Conservation (phyloP, 2,329 filamentous ascomycete species). For the Ascochyta fabae region DNA sequence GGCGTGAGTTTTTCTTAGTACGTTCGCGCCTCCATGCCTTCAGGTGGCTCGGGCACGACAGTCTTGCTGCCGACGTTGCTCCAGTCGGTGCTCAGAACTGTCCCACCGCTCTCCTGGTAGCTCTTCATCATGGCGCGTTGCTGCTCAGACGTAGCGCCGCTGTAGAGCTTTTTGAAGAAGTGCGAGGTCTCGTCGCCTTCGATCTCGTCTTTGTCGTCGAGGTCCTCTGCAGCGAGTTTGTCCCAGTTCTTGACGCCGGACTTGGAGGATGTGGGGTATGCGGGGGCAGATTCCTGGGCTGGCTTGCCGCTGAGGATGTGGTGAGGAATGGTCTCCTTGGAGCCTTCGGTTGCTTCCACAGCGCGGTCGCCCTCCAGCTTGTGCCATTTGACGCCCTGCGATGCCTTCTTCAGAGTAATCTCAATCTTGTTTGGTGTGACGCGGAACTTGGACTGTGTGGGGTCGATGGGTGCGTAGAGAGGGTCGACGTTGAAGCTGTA, state of each 20-base stretch:
- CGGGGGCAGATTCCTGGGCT: slow-evolving; percentile 53
- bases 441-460: slow-evolving; percentile 64
- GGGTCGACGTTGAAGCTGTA: slow-evolving; percentile 70
- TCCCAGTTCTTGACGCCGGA: slow-evolving; percentile 93
- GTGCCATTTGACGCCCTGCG: slow-evolving; percentile 71
- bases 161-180: slow-evolving; percentile 93
- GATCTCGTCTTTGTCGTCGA: slow-evolving; percentile 61
- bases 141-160: slow-evolving; percentile 76
- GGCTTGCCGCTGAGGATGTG: slow-evolving; percentile 30
- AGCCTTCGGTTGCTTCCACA: slow-evolving; percentile 14
- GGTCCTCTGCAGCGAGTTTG: slow-evolving; percentile 65
- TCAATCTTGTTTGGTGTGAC: slow-evolving; percentile 83
- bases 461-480: slow-evolving; percentile 70
- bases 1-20: slow-evolving; percentile 51
- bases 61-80: slow-evolving; percentile 73
- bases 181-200: slow-evolving; percentile 70
- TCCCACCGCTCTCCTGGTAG: slow-evolving; percentile 92
- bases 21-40: slow-evolving; percentile 78
- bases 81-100: slow-evolving; percentile 92
- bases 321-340: slow-evolving; percentile 21
- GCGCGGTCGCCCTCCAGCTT: slow-evolving; percentile 56
- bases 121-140: slow-evolving; percentile 97
- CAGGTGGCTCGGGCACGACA: slow-evolving; percentile 76
- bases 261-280: slow-evolving; percentile 87
- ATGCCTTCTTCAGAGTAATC: slow-evolving; percentile 72